A percentile compares a stretch with the other conserved stretches of the same genome.
phyloP scores from a whole-genome alignment of 805 yeast genomes.

The Blastobotrys terrestris region DNA sequence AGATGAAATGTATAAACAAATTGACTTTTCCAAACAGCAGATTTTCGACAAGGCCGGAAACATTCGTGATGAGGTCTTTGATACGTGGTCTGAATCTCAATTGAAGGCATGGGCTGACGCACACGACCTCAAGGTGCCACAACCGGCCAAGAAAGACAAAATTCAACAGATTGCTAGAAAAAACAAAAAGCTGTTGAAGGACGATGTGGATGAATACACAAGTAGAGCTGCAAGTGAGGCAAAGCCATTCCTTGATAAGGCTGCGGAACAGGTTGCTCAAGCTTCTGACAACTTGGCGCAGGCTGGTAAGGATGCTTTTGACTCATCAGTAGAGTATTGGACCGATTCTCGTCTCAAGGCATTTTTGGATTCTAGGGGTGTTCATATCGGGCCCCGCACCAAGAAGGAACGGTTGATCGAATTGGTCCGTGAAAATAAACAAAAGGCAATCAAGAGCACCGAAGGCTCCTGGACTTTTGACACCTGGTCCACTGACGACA shows the following conservation, averaged over 20 bases:
- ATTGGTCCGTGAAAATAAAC: conserved; percentile 38
- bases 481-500: conserved; percentile 46
- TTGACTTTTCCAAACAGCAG: conserved; percentile 27
- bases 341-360: conserved; percentile 29
- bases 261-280: conserved; percentile 15
- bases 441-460: conserved; percentile 32
- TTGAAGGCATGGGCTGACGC: conserved; percentile 38
- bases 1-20: conserved; percentile 28
- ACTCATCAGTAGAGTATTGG: conserved; percentile 27
- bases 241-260: conserved; percentile 17
- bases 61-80: conserved; percentile 34
- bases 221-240: conserved; percentile 15
- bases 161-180: conserved; percentile 25
- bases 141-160: conserved; percentile 16
- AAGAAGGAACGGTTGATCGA: conserved; percentile 37
- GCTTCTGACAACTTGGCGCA: conserved; percentile 15
- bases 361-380: conserved; percentile 33
- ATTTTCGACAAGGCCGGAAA: conserved; percentile 34
- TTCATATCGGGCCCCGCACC: conserved; percentile 25
- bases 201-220: conserved; percentile 15
- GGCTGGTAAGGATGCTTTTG: conserved; percentile 19
- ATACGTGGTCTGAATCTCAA: conserved; percentile 38
- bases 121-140: conserved; percentile 29
- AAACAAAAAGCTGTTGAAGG: conserved; percentile 29
- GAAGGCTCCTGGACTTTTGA: conserved; percentile 48